Conservation (phyloP, 192 early-diverging fungal species). For the Gryganskiella cystojenkinii region DNA sequence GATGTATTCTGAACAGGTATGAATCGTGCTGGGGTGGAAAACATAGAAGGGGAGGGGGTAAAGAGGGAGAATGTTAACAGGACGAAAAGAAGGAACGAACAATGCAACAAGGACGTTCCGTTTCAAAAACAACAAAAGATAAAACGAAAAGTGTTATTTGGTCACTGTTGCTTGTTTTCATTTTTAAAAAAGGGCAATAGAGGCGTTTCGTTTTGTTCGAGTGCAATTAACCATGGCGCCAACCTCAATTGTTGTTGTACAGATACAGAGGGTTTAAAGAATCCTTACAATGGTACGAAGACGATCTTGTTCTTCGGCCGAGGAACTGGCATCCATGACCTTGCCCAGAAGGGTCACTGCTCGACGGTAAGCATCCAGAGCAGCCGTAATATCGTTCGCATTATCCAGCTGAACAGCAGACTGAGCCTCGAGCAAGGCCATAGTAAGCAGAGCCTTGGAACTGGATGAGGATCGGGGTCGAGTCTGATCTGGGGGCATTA, state of each 20-base stretch:
- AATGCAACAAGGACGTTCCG: too few species aligned
- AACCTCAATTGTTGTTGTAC: too few species aligned
- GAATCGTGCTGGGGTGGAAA: slow-evolving; percentile 31
- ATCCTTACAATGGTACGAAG: slow-evolving; percentile 47
- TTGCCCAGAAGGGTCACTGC: slow-evolving; percentile 38
- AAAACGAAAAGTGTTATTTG: background rate
- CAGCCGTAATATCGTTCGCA: slow-evolving; percentile 29
- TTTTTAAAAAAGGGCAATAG: too few species aligned
- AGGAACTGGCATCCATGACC: slow-evolving; percentile 46
- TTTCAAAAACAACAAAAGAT: background rate
- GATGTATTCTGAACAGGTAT: slow-evolving; percentile 41
- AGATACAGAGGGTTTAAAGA: too few species aligned
- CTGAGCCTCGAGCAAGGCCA: slow-evolving; percentile 43
- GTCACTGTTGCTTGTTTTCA: too few species aligned
- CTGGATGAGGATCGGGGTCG: slow-evolving; percentile 43
- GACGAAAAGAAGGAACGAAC: background rate
- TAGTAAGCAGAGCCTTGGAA: slow-evolving; percentile 40
- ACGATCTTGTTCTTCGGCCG: slow-evolving; percentile 40
- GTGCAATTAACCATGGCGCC: too few species aligned
- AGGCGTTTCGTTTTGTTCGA: too few species aligned
- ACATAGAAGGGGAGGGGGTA: background rate
- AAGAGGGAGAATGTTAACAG: background rate
- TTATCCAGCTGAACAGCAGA: slow-evolving; percentile 49
- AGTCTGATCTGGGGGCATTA: slow-evolving; percentile 27
- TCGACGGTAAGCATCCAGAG: slow-evolving; percentile 29